Conservation (phyloP, 768 basidiomycete species). For the Naganishia kalamii region DNA sequence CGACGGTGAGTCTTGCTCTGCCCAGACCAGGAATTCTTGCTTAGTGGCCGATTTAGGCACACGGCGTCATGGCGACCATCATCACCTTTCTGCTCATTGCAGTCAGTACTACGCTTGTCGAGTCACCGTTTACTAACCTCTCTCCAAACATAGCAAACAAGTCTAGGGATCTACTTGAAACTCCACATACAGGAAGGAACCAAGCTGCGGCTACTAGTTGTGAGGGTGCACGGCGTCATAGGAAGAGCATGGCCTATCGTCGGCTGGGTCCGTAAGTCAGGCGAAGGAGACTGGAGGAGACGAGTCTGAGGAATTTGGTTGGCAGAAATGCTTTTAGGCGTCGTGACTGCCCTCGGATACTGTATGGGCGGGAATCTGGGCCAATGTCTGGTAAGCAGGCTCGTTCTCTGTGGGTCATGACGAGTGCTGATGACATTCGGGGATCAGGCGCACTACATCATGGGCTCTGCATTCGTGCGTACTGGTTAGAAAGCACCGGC, state of each 20-base stretch:
- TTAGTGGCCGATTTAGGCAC: constrained; percentile 42
- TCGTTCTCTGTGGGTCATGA: constrained; percentile 30
- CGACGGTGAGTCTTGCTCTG: constrained; percentile 50
- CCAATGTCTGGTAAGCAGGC: constrained; percentile 83
- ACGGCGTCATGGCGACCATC: constrained; percentile 64
- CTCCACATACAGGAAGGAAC: constrained; percentile 77
- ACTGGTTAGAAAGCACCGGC: background rate
- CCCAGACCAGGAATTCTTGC: background rate
- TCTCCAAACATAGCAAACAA: constrained; percentile 52
- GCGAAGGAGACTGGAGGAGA: background rate
- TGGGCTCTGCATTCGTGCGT: constrained; percentile 66
- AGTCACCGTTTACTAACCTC: background rate
- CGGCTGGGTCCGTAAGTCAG: constrained; percentile 61
- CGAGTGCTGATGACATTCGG: background rate
- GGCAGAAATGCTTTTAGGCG: constrained; percentile 72
- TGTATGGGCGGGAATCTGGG: constrained; percentile 70
- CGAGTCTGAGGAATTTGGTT: background rate
- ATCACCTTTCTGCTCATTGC: constrained; percentile 52
- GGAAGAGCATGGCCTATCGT: constrained; percentile 77
- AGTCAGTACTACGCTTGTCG: constrained; percentile 46
- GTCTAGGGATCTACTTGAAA: constrained; percentile 81
- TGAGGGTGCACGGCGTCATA: constrained; percentile 65
- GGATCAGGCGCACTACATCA: constrained; percentile 25
- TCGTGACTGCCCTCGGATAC: constrained; percentile 61
- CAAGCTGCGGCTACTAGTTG: constrained; percentile 61